Evolutionary conservation across 352 stramenopile species (phyloP), one percentile per base, ranked within the genome.

Genomic region (Phytophthora ramorum): DNA sequence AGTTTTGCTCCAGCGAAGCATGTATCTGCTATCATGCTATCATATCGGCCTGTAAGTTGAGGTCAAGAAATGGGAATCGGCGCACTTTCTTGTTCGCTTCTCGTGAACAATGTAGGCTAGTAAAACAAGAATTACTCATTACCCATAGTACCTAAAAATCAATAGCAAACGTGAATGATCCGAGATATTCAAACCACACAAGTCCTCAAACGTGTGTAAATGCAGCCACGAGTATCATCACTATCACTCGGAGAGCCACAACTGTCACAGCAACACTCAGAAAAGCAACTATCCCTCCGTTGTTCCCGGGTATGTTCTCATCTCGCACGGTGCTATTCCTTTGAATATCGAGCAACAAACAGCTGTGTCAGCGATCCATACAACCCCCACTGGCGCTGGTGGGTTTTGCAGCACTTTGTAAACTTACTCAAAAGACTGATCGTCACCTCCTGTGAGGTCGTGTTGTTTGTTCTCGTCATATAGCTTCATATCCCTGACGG

Each of bases 401-500:
- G 6, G 17, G 7, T 12, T 30, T 44, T n/a, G 12, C 12, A 17
- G 34, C 13, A 40, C 34, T 20, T 20, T 16, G 7, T 20, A 44
- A 44, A 64, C 43, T 41, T 67, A 67, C 49, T 66, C 50, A 54
- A 56, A 38, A 14, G 38, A 19, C 20, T 20, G 38, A 41, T n/a
- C 38, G 8, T 58, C 28, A 24, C 49, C 53, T 58, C 24, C 37
- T 38, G 40, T 40, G 40, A 10, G 49, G 28, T n/a, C 19, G 38
- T 8, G 10, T 34, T 32, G 7, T 32, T 8, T 34, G 19, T 10
- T 4, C 26, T 63, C 34, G 12, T 79, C 58, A 87, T 34, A 91
- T 84, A 2, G 69, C 58, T 4, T 83, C 75, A 51, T 93, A 93
- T 2, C 79, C 84, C 16, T 49, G 51, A 20, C 64, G 81, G 22